Evolutionary conservation across 2,329 filamentous ascomycete species (phyloP), one percentile per base, ranked within the genome.

Genomic region (Leptographium flavum): DNA sequence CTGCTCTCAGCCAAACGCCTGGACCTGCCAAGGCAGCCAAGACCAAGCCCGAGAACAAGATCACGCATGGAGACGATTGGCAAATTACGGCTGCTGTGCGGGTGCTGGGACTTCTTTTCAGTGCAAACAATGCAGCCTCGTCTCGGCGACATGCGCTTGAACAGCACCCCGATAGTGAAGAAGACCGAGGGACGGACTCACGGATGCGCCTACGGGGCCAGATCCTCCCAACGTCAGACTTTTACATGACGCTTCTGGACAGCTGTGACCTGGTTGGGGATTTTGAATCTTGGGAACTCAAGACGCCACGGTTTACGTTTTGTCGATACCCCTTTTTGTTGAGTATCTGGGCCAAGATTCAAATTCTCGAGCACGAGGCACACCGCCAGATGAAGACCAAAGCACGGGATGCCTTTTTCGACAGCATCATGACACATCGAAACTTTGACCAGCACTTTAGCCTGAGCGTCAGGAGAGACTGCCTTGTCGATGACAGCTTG

Each of bases 311-410:
- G 52, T 94, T 94, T 57, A 76, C 84, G 0, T 94, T 95, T 57
- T 94, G 87, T 58, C 86, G 94, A 58, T 94, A 93, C 55, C 87
- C 88, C 0, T 93, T 94, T 56, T 80, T 94, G 53, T 69, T 95
- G 35, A 94, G 87, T 50, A 87, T 95, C 52, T 88, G 86, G 68
- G 83, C 87, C 25, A 95, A 95, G 62, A 94, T 92, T 47, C 82
- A 82, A 52, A 90, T 94, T 39, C 69, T 94, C 54, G 87, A 94
- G 57, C 76, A 93, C 55, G 88, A 95, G 60, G 85, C 87, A 8
- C 77, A 81, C 50, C 76, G 87, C 8, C 87, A 94, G 60, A 94
- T 94, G 87, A 81, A 87, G 56, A 79, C 77, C 51, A 90, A 87
- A 59, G 87, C 87, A 10, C 74, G 87, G 42, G 85, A 94, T 57